phyloP scores from a whole-genome alignment of 1,139 yeast species.

The Yamadazyma oceani region DNA sequence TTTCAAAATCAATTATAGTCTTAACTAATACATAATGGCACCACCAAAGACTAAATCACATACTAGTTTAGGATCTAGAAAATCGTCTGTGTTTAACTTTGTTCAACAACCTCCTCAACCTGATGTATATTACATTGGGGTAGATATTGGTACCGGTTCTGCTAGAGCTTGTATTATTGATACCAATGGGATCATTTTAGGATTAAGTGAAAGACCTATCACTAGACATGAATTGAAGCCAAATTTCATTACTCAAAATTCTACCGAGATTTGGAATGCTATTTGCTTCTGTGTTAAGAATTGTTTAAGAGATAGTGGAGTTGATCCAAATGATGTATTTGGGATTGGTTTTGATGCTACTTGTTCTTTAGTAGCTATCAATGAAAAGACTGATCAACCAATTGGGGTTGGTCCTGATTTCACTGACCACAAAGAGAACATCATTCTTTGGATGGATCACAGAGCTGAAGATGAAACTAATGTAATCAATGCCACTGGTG shows the following conservation, averaged over 20 bases:
- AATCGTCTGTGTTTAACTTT: slow-evolving; percentile 40
- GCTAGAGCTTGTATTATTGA: slow-evolving; percentile 94
- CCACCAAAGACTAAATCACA: slow-evolving; percentile 22
- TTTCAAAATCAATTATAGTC: neutral
- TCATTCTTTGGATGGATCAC: slow-evolving; percentile 97
- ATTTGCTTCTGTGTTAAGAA: slow-evolving; percentile 79
- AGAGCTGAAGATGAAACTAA: slow-evolving; percentile 88
- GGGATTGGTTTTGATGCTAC: slow-evolving; percentile 98
- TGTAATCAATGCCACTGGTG: slow-evolving; percentile 75
- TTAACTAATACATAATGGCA: neutral
- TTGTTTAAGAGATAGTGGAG: slow-evolving; percentile 70
- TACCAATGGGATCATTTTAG: slow-evolving; percentile 75
- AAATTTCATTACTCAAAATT: slow-evolving; percentile 75
- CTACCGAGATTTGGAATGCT: slow-evolving; percentile 91
- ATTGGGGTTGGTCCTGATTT: slow-evolving; percentile 94
- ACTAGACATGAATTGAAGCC: slow-evolving; percentile 74
- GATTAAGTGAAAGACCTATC: slow-evolving; percentile 77
- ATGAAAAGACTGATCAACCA: slow-evolving; percentile 65
- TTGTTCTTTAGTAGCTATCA: slow-evolving; percentile 84
- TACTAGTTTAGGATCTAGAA: slow-evolving; percentile 41
- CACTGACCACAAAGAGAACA: slow-evolving; percentile 67
- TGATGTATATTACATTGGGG: slow-evolving; percentile 76
- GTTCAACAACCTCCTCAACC: slow-evolving; percentile 44
- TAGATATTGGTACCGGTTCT: slow-evolving; percentile 97
- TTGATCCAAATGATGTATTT: slow-evolving; percentile 62